These are phyloP conservation scores for Fraxinus quadrangulata DNA, from an alignment of 257 asterid genomes.

Conservation along the genomic window DNA sequence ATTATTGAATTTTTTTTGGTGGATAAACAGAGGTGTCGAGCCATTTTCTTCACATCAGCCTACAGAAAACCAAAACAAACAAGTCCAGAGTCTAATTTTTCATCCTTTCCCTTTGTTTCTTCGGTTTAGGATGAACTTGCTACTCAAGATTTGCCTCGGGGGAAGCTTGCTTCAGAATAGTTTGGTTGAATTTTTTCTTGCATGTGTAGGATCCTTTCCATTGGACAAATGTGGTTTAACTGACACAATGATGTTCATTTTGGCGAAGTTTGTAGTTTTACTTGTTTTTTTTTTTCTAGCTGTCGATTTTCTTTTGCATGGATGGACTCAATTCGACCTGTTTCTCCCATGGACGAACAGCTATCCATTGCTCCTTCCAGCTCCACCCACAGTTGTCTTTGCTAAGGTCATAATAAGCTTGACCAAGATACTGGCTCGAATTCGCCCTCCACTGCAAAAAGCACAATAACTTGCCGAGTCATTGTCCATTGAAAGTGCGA, in stretches of 20 bases:
- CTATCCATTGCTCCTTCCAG: slow-evolving; percentile 78
- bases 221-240: slow-evolving; percentile 25
- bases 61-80: background rate
- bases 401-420: slow-evolving; percentile 68
- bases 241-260: slow-evolving; percentile 15
- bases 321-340: slow-evolving; percentile 39
- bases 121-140: background rate
- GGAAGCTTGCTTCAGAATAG: slow-evolving; percentile 15
- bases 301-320: slow-evolving; percentile 38
- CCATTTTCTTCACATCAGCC: slow-evolving; percentile 3
- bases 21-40: background rate
- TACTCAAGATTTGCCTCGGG: slow-evolving; percentile 22
- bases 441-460: slow-evolving; percentile 68
- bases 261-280: slow-evolving; percentile 28
- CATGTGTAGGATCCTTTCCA: slow-evolving; percentile 29
- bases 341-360: slow-evolving; percentile 78
- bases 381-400: slow-evolving; percentile 91
- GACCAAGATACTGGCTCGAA: slow-evolving; percentile 59
- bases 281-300: slow-evolving; percentile 32
- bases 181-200: slow-evolving; percentile 29
- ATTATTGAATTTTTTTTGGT: background rate
- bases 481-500: background rate
- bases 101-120: background rate
- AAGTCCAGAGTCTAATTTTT: background rate
- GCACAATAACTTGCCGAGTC: background rate